Evolutionary conservation across 148 eudicot genomes (phyloP).

Genomic region (Mesembryanthemum crystallinum): DNA sequence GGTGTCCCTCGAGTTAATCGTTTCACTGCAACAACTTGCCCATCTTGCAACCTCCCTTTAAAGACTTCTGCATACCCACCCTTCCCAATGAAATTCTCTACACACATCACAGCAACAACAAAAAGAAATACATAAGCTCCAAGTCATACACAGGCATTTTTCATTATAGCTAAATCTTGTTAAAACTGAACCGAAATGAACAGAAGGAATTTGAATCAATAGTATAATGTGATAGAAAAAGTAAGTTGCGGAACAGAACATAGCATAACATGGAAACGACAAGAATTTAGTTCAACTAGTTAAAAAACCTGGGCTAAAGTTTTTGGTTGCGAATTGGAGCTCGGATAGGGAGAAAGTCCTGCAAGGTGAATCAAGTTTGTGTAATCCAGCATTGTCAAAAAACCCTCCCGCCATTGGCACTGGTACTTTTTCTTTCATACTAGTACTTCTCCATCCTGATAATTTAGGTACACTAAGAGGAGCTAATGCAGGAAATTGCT

Average conservation of each 20-base stretch:
- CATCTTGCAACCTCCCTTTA: constrained; percentile 55
- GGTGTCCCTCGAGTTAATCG: constrained; percentile 51
- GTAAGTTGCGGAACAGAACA: no score
- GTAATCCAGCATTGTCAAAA: background rate
- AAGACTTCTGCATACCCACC: constrained; percentile 96
- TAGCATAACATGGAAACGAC: no score
- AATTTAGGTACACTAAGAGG: constrained; percentile 52
- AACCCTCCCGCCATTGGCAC: constrained; percentile 11
- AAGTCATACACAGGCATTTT: no score
- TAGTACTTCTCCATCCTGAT: constrained; percentile 54
- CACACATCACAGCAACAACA: background rate
- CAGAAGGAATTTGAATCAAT: no score
- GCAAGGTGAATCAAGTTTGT: constrained; percentile 17
- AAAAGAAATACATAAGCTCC: no score
- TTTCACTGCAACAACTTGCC: constrained; percentile 69
- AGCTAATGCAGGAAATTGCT: constrained; percentile 38
- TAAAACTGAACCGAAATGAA: no score
- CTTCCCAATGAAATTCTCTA: constrained; percentile 75
- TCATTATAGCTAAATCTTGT: no score
- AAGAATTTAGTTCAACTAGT: background rate
- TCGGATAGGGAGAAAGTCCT: constrained; percentile 26
- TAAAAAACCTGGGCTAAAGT: constrained; percentile 30
- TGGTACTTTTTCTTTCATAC: constrained; percentile 46
- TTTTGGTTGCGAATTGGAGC: constrained; percentile 29
- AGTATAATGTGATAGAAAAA: no score